Evolutionary conservation across 2,329 filamentous ascomycete genomes (phyloP), one percentile per base, ranked within the genome.

Genomic region (Didymella keratinophila): DNA sequence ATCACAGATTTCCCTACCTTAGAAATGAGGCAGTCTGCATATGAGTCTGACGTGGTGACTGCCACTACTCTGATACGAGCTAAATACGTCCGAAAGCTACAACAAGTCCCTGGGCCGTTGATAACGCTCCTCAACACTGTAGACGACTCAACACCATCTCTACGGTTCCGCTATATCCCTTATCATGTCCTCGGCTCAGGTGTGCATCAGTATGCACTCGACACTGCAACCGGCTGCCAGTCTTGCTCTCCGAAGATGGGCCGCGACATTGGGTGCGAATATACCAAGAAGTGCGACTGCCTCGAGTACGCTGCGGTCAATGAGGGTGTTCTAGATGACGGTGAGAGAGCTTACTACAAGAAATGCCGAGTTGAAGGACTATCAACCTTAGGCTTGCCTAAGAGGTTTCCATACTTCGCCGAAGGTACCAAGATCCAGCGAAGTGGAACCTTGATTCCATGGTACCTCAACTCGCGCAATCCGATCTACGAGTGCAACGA

Each of bases 401-500:
- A 82, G 66, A 71, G 78, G 14, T 91, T 91, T 61, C 88, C 89
- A 0, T 94, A 94, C 71, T 84, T 71, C 44, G 60, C 73, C 32
- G 57, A 73, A 43, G 70, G 72, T 8, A 65, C 71, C 25, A 76
- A 71, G 48, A 45, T 59, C 21, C 63, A 68, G 41, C 69, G 60
- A 2, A 53, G 62, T 0, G 68, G 67, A 21, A 74, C 71, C 20
- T 69, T 80, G 0, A 76, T 79, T 0, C 61, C 67, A 0, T 81
- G 80, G 61, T 83, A 83, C 56, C 75, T 80, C 0, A 68, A 80
- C 18, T 69, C 71, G 0, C 70, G 80, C 0, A 65, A 73, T 12
- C 71, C 89, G 0, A 89, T 96, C 56, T 94, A 93, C 75, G 92
- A 96, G 70, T 96, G 92, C 71, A 92, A 95, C 66, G 79, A 83